Evolutionary conservation across 2,329 filamentous ascomycete genomes (phyloP).

Genomic region (Fusarium zealandicum): DNA sequence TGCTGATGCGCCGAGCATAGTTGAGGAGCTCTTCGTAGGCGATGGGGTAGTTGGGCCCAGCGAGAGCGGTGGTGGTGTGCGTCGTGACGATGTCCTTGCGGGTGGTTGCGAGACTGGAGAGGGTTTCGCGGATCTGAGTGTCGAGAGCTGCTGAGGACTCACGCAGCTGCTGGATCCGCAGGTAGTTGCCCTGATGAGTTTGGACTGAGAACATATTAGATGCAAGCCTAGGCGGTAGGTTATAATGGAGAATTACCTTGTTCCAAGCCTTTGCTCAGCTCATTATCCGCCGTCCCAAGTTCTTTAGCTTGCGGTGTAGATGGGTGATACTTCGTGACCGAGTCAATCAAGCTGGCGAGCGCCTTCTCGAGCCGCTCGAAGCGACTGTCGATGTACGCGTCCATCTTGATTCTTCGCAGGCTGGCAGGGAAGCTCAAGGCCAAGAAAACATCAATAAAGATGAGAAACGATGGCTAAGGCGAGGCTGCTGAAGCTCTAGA

Average conservation of each 20-base stretch:
- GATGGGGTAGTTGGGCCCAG: constrained; percentile 61
- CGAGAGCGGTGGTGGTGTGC: constrained; percentile 63
- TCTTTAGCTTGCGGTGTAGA: constrained; percentile 71
- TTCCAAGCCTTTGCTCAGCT: constrained; percentile 70
- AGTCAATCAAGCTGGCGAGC: constrained; percentile 75
- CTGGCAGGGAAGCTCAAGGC: background rate
- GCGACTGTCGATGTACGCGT: constrained; percentile 65
- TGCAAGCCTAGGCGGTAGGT: background rate
- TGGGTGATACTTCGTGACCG: constrained; percentile 83
- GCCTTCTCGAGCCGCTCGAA: constrained; percentile 73
- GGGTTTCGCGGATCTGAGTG: constrained; percentile 73
- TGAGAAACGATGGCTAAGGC: background rate
- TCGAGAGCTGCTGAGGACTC: constrained; percentile 71
- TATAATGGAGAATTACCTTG: constrained; percentile 58
- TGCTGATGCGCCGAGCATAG: constrained; percentile 81
- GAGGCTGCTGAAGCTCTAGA: constrained; percentile 34
- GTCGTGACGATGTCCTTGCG: constrained; percentile 75
- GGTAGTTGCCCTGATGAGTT: constrained; percentile 76
- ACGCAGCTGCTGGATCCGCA: constrained; percentile 73
- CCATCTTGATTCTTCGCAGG: constrained; percentile 55
- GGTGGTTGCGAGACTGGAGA: constrained; percentile 73
- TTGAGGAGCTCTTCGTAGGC: constrained; percentile 76
- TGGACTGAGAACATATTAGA: constrained; percentile 60
- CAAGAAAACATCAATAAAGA: background rate
- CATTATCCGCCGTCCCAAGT: constrained; percentile 73